Evolutionary conservation across 1,284 basidiomycete species (phyloP), one percentile per base, ranked within the genome.

Genomic region (Neotropicomus parvogracilis): DNA sequence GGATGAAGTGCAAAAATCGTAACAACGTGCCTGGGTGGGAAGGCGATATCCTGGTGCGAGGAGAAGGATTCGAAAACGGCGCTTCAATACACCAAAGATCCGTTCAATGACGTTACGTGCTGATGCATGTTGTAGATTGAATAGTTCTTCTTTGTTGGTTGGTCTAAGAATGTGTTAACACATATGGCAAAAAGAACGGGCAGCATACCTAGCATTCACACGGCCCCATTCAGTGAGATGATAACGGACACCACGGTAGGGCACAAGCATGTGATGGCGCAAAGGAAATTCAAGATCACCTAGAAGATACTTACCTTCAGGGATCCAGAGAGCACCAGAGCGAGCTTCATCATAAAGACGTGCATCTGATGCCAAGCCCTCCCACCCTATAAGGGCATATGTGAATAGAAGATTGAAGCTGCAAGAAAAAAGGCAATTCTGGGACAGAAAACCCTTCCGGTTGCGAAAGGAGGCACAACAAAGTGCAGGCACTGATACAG

Each of bases 81-180:
- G 40, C 53, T 77, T 75, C 28, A 71, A 13, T 8, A 74, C 59
- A 14, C 72, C 69, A 64, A 77, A 76, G 5, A 71, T 66, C 0
- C 57, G 59, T 49, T 77, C 69, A 50, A 75, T 57, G 8, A 72
- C 63, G 59, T 76, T 75, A 0, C 64, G 53, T 13, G 59, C 54
- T 21, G 46, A 54, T 3, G 71, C 64, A 61, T 77, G 71, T 0
- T 59, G 50, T 0, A 75, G 57, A 52, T 74, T 75, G 56, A 66
- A 75, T 0, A 75, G 58, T 46, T 75, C 72, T 50, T 75, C 43
- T 6, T 57, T 40, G 36, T 64, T 57, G 7, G 4, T 6, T 7
- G 31, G 40, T 3, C 40, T 42, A 17, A 11, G 16, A n/a, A 19
- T 35, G 11, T 19, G 10, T 14, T 3, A 36, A 5, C 1, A 24